Conservation (phyloP, 345 rosid species). For the Passiflora organensis region DNA sequence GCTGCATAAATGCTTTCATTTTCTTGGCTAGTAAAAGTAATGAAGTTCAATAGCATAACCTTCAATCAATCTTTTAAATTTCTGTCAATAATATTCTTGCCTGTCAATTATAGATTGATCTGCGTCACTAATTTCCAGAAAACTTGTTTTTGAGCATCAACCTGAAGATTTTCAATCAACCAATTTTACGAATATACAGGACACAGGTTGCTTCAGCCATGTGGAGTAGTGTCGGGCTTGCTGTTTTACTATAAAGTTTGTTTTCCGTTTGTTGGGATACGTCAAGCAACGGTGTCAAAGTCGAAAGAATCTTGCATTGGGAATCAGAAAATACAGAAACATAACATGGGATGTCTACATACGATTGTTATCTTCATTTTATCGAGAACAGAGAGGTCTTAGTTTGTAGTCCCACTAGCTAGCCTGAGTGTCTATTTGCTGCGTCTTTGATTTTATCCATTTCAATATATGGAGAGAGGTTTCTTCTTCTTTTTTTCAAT, state of each 20-base stretch:
- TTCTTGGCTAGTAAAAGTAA: not conserved
- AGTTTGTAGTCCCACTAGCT: conserved; percentile 11
- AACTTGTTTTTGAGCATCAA: not conserved
- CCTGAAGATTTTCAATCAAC: not conserved
- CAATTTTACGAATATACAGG: too few species aligned
- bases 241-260: not conserved
- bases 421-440: not conserved
- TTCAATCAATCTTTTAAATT: not conserved
- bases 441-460: conserved; percentile 5
- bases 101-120: not conserved
- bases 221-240: not conserved
- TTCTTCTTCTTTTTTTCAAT: not conserved
- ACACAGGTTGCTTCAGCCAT: too few species aligned
- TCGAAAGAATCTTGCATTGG: conserved; percentile 1
- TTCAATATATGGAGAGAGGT: not conserved
- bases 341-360: not conserved
- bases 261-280: conserved; percentile 1
- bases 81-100: not conserved
- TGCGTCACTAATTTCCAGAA: too few species aligned
- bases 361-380: not conserved
- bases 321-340: conserved; percentile 3
- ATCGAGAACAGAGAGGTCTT: not conserved
- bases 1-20: too few species aligned
- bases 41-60: not conserved
- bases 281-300: not conserved